These are phyloP conservation scores for Aspergillus spinulosporus DNA, from an alignment of 2,329 filamentous ascomycete genomes.

Conservation along the genomic window DNA sequence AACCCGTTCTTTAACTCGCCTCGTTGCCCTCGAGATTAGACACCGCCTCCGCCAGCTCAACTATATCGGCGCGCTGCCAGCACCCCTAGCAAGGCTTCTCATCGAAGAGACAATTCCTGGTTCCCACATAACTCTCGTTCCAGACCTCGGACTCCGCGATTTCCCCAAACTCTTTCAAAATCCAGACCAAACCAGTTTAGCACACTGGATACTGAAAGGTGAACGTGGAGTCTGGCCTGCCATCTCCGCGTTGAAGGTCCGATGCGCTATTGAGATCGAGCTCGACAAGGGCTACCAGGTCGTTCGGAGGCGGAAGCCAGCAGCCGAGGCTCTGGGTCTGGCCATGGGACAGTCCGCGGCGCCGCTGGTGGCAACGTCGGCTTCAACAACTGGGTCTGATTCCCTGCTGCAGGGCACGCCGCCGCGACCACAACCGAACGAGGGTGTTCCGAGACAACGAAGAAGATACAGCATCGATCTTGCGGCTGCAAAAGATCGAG, in stretches of 20 bases:
- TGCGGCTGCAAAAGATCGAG: conserved; percentile 14
- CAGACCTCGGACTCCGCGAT: conserved; percentile 70
- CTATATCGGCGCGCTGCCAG: conserved; percentile 70
- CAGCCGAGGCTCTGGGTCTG: conserved; percentile 26
- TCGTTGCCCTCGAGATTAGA: conserved; percentile 73
- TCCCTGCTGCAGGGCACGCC: neutral
- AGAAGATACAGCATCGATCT: conserved; percentile 24
- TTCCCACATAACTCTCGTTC: conserved; percentile 76
- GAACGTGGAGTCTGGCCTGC: conserved; percentile 91
- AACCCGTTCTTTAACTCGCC: conserved; percentile 58
- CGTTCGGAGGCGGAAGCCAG: conserved; percentile 55
- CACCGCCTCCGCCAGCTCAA: conserved; percentile 82
- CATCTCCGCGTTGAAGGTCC: conserved; percentile 74
- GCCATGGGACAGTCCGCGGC: neutral
- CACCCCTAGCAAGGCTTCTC: conserved; percentile 70
- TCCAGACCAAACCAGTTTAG: conserved; percentile 71
- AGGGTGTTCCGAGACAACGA: conserved; percentile 30
- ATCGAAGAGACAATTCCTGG: conserved; percentile 81
- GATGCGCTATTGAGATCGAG: conserved; percentile 84
- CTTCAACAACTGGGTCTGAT: neutral
- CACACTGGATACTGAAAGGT: conserved; percentile 82
- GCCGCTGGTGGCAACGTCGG: neutral
- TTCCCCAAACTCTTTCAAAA: conserved; percentile 79
- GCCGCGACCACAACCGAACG: conserved; percentile 29
- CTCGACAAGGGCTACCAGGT: conserved; percentile 82